Base-by-base conservation (phyloP, 2,329 filamentous ascomycete genomes). In the Ophiocordyceps sinensis region DNA sequence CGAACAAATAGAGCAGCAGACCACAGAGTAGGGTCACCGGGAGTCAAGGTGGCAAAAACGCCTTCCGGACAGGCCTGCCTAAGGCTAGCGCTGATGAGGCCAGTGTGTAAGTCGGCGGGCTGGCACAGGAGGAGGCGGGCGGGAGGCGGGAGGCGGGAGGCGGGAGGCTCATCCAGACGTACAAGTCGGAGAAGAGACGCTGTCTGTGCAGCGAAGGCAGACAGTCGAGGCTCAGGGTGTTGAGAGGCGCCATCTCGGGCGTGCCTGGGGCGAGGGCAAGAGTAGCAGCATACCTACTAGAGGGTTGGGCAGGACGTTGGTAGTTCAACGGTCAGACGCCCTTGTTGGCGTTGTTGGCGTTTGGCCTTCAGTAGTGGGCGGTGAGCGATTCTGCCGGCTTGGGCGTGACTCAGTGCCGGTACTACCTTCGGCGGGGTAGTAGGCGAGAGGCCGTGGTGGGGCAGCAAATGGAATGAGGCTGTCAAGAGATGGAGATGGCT, bases 1-100 rank as follows among this genome's bases (percentile, higher is more conserved):
- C 86, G 82, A 46, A 94, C 78, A 57, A 96, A 96, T 26, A 96
- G 69, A 17, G 94, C 83, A n/a, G 86, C 88, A 28, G 80, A 82
- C 89, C 89, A 96, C 38, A 87, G 65, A 14, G 78, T 77, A 15
- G 85, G 77, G 55, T 94, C 82, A 21, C 82, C 83, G 0, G 85
- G 85, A 26, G 82, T 84, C 44, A 94, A 73, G 58, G 75, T 85
- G 61, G 95, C 75, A 62, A 91, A 95, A 46, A 95, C 72, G 41
- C 91, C 89, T 43, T 85, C 77, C 2, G 88, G 88, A 58, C 83
- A 87, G 44, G 81, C 79, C 63, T 85, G 76, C 60, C 83, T 87
- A 51, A 94, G 70, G 45, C 83, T 83, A 45, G 83, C 75, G 62
- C 86, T 94, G 43, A 6, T 14, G 35, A 34, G 13, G 14, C 8